Evolutionary conservation across 768 basidiomycete genomes (phyloP).

Genomic region (Terana coerulea): DNA sequence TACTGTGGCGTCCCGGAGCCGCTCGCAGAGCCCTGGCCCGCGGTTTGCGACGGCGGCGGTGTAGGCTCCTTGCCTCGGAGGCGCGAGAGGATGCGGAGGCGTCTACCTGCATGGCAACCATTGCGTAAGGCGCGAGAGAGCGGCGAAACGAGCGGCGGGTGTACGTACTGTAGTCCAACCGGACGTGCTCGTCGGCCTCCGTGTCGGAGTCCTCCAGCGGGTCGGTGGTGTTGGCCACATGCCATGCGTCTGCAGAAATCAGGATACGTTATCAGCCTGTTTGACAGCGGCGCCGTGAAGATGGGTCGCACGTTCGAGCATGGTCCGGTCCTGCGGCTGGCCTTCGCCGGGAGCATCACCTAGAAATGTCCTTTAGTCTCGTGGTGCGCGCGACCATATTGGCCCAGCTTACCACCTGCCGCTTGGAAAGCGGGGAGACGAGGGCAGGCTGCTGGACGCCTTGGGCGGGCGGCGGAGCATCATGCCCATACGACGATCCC

Average conservation of each 20-base stretch:
- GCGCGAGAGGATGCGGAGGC: conserved; percentile 42
- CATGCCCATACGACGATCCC: conserved; percentile 26
- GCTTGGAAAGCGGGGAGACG: neutral
- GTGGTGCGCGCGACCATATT: no score
- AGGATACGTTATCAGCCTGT: neutral
- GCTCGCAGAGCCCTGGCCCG: neutral
- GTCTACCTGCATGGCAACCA: conserved; percentile 21
- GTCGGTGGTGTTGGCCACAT: conserved; percentile 59
- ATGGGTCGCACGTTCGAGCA: conserved; percentile 40
- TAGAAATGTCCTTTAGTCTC: no score
- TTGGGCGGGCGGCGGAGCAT: conserved; percentile 10
- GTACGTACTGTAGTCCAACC: conserved; percentile 61
- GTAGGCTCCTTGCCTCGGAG: conserved; percentile 49
- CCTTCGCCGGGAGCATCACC: no score
- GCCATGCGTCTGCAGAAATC: conserved; percentile 63
- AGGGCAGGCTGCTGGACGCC: conserved; percentile 11
- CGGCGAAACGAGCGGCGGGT: neutral
- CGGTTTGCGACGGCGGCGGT: conserved; percentile 33
- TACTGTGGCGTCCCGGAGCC: conserved; percentile 15
- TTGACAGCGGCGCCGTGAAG: neutral
- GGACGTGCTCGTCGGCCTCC: conserved; percentile 61
- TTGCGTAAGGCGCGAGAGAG: neutral
- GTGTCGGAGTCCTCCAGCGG: conserved; percentile 73
- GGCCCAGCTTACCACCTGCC: no score
- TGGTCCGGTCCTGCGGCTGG: conserved; percentile 32